Conservation (phyloP, 176 grass and related monocot species). For the Musa itinerans region DNA sequence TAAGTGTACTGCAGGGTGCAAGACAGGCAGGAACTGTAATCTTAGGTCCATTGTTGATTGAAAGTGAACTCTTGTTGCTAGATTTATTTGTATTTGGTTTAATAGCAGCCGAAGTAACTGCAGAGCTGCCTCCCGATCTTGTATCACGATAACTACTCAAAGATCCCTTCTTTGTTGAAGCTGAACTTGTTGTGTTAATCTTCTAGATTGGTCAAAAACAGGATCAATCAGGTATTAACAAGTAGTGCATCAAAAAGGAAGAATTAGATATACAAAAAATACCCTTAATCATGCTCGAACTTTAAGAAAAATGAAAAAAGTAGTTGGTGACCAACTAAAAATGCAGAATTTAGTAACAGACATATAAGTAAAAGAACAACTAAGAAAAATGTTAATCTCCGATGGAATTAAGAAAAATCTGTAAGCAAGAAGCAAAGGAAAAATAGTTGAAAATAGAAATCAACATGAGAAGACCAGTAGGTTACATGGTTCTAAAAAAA, state of each 20-base stretch:
- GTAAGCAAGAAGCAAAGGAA: too few relatives aligned
- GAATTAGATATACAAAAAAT: background rate
- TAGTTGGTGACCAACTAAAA: background rate
- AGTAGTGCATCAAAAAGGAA: background rate
- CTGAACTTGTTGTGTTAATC: slow-evolving; percentile 27
- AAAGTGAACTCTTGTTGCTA: background rate
- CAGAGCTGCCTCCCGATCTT: slow-evolving; percentile 15
- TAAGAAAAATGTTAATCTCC: too few relatives aligned
- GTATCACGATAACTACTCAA: slow-evolving; percentile 21
- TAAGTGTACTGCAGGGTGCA: slow-evolving; percentile 37
- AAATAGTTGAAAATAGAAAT: too few relatives aligned
- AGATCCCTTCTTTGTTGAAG: slow-evolving; percentile 45
- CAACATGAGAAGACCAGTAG: too few relatives aligned
- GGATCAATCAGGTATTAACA: background rate
- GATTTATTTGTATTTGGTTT: slow-evolving; percentile 14
- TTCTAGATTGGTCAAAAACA: slow-evolving; percentile 27
- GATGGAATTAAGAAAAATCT: too few relatives aligned
- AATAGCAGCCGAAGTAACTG: slow-evolving; percentile 24
- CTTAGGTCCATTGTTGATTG: slow-evolving; percentile 5
- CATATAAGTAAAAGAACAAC: too few relatives aligned
- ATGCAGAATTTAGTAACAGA: background rate
- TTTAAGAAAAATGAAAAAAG: too few relatives aligned
- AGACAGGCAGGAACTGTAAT: slow-evolving; percentile 20
- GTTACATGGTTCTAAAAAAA: too few relatives aligned
- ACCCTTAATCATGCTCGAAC: background rate